Percentiles rank a stretch among this genome's conserved stretches.
Conservation (phyloP, 805 yeast species). For the Suhomyces pyralidae region DNA sequence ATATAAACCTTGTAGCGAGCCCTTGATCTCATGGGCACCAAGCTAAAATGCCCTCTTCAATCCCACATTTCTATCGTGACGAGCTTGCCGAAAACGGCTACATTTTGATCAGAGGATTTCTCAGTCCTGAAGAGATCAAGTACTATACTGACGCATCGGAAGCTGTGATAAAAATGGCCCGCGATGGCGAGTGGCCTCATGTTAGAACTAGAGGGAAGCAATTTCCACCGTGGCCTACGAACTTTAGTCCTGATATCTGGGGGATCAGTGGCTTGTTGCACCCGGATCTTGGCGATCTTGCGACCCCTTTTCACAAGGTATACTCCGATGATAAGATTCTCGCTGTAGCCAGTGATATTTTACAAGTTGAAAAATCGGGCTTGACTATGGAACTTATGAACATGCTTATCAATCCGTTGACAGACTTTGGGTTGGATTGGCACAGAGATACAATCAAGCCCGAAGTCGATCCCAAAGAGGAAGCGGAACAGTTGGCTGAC, state of each 20-base stretch:
- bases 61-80: conserved; percentile 30
- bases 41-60: conserved; percentile 5
- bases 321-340: conserved; percentile 40
- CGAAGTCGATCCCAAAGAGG: conserved; percentile 45
- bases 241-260: conserved; percentile 52
- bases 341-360: conserved; percentile 39
- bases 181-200: conserved; percentile 48
- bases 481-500: conserved; percentile 33
- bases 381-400: conserved; percentile 49
- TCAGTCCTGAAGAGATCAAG: conserved; percentile 38
- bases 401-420: conserved; percentile 51
- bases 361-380: conserved; percentile 33
- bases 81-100: conserved; percentile 36
- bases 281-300: conserved; percentile 40
- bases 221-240: conserved; percentile 57
- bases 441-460: conserved; percentile 51
- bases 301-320: conserved; percentile 37
- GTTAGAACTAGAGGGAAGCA: conserved; percentile 52
- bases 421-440: conserved; percentile 54
- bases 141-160: conserved; percentile 36
- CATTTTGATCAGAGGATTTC: conserved; percentile 38
- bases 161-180: conserved; percentile 36
- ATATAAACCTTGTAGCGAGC: neutral
- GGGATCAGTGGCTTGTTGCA: conserved; percentile 48
- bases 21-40: neutral